These are phyloP conservation scores for Suhomyces bokatorum DNA, from an alignment of 1,139 yeast species.

Conservation along the genomic window DNA sequence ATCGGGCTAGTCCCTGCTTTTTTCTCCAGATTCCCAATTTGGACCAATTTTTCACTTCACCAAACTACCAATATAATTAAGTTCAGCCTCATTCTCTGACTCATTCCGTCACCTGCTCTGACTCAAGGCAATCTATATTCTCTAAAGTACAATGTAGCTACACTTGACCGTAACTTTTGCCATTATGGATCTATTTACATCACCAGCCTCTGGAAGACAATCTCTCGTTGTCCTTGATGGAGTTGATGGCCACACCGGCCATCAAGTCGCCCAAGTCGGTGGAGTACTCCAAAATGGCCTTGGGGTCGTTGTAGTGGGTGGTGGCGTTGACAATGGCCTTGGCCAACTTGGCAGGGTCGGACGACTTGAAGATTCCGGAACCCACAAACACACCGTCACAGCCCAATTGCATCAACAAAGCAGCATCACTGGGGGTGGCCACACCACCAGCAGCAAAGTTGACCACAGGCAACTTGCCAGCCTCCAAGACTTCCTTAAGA, in stretches of 20 bases:
- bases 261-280: slow-evolving; percentile 76
- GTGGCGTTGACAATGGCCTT: slow-evolving; percentile 81
- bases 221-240: slow-evolving; percentile 49
- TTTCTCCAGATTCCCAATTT: too few species aligned
- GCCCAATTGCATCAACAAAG: slow-evolving; percentile 87
- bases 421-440: slow-evolving; percentile 90
- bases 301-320: slow-evolving; percentile 68
- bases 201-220: slow-evolving; percentile 58
- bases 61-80: too few species aligned
- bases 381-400: slow-evolving; percentile 91
- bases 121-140: too few species aligned
- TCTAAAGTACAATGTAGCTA: too few species aligned
- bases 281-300: slow-evolving; percentile 65
- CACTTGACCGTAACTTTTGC: too few species aligned
- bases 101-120: too few species aligned
- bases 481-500: slow-evolving; percentile 51
- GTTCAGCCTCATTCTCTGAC: too few species aligned
- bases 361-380: slow-evolving; percentile 81
- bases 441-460: slow-evolving; percentile 92
- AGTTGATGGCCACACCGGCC: slow-evolving; percentile 64
- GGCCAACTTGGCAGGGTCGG: slow-evolving; percentile 75
- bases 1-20: too few species aligned
- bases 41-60: too few species aligned
- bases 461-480: slow-evolving; percentile 71
- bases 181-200: slow-evolving; percentile 8